These are phyloP conservation scores for Xerocomus minutiporus DNA, from an alignment of 1,284 basidiomycete genomes.

Conservation along the genomic window DNA sequence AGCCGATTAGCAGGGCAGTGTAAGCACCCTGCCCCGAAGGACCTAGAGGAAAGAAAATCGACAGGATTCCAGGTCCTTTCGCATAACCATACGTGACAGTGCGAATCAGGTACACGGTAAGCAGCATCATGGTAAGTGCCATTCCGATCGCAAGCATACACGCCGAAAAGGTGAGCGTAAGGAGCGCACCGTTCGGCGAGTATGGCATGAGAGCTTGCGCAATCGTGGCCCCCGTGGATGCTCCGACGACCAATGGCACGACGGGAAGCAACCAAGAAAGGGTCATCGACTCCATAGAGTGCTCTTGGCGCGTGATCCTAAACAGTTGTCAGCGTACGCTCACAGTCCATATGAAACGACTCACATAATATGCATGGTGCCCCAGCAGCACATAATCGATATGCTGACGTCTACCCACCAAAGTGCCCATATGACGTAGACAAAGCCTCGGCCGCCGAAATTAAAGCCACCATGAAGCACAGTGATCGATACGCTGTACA, in stretches of 20 bases:
- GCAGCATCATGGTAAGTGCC: slow-evolving; percentile 50
- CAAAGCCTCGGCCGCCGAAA: slow-evolving; percentile 53
- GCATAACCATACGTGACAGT: slow-evolving; percentile 47
- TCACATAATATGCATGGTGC: slow-evolving; percentile 63
- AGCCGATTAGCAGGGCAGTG: slow-evolving; percentile 43
- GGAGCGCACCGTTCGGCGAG: slow-evolving; percentile 46
- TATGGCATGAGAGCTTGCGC: slow-evolving; percentile 45
- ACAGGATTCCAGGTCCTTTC: slow-evolving; percentile 47
- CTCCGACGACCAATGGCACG: slow-evolving; percentile 65
- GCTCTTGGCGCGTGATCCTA: slow-evolving; percentile 61
- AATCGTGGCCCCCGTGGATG: slow-evolving; percentile 61
- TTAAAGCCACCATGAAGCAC: slow-evolving; percentile 41
- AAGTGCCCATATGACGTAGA: slow-evolving; percentile 58
- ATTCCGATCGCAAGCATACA: slow-evolving; percentile 59
- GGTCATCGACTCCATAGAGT: slow-evolving; percentile 53
- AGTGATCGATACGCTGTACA: slow-evolving; percentile 50
- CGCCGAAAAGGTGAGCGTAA: slow-evolving; percentile 50
- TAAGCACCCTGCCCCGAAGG: slow-evolving; percentile 59
- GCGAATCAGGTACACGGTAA: slow-evolving; percentile 47
- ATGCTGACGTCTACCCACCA: slow-evolving; percentile 72
- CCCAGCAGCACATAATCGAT: slow-evolving; percentile 58
- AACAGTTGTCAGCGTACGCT: slow-evolving; percentile 4
- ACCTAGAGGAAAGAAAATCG: slow-evolving; percentile 56
- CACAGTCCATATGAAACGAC: slow-evolving; percentile 18
- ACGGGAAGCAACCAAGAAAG: slow-evolving; percentile 71